These are phyloP conservation scores for Hymenoscyphus occultus DNA, from an alignment of 2,329 filamentous ascomycete genomes.

Conservation along the genomic window DNA sequence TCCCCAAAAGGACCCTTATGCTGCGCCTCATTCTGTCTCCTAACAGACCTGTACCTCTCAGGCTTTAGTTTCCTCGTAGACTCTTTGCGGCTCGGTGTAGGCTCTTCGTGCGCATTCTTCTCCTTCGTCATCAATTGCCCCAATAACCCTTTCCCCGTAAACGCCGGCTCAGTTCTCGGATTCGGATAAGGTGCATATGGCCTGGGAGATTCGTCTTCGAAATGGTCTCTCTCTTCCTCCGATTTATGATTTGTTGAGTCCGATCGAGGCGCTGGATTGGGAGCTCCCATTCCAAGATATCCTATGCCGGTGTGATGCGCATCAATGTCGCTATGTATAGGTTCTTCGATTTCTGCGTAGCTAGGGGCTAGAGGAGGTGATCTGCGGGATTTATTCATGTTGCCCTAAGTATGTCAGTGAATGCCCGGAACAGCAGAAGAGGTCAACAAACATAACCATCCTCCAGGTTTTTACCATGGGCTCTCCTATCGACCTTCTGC, in stretches of 20 bases:
- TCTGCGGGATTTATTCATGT: background rate
- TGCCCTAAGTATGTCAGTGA: background rate
- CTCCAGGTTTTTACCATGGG: background rate
- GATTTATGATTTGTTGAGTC: background rate
- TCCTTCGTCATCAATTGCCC: constrained; percentile 8
- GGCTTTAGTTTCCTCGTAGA: background rate
- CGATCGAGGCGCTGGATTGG: background rate
- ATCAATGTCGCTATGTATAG: background rate
- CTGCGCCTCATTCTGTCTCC: background rate
- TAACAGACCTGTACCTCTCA: background rate
- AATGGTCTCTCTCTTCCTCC: background rate
- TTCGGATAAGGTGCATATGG: background rate
- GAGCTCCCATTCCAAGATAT: constrained; percentile 3
- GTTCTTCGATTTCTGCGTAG: background rate
- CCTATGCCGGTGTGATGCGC: constrained; percentile 6
- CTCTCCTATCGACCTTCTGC: constrained; percentile 5
- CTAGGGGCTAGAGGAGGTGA: background rate
- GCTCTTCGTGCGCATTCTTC: background rate
- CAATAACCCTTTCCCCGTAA: constrained; percentile 1
- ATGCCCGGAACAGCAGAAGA: background rate
- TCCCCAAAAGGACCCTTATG: background rate
- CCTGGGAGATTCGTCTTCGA: background rate
- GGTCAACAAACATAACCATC: background rate
- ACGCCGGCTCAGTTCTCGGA: background rate
- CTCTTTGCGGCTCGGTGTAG: background rate